Evolutionary conservation across 2,329 filamentous ascomycete species (phyloP).

Genomic region (Penicillium sp.): DNA sequence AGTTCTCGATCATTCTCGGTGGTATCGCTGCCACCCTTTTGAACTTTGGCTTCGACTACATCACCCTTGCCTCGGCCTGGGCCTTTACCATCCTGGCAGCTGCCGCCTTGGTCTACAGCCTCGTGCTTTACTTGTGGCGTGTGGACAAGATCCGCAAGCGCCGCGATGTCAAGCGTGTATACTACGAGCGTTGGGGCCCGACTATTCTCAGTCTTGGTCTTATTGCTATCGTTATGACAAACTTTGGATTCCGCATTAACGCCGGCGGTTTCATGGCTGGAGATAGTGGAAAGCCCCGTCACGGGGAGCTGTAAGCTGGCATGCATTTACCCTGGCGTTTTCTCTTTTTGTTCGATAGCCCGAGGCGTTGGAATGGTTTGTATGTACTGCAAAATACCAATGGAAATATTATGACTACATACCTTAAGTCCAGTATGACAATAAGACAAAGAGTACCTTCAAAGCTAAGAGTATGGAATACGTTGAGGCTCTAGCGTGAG

Average conservation of each 20-base stretch:
- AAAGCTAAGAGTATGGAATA: no score
- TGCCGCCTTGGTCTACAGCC: constrained; percentile 75
- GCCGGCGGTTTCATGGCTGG: constrained; percentile 41
- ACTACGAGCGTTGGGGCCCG: constrained; percentile 88
- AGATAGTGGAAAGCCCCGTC: background rate
- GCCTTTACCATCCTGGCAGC: constrained; percentile 82
- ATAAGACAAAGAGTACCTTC: no score
- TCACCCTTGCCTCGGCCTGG: constrained; percentile 69
- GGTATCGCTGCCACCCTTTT: constrained; percentile 81
- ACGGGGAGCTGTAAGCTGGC: background rate
- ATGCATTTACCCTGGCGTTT: background rate
- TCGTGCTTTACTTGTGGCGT: constrained; percentile 83
- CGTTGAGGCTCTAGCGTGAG: no score
- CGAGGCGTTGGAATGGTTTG: background rate
- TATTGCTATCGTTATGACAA: constrained; percentile 72
- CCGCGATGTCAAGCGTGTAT: constrained; percentile 71
- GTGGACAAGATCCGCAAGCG: constrained; percentile 81
- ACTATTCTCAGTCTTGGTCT: constrained; percentile 72
- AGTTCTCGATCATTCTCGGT: constrained; percentile 93
- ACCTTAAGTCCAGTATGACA: background rate
- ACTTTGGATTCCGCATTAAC: constrained; percentile 76
- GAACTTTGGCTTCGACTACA: constrained; percentile 68
- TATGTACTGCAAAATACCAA: background rate
- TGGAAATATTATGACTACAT: background rate
- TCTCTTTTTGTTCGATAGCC: background rate